Evolutionary conservation across 176 grass and related monocot genomes (phyloP), one percentile per base, ranked within the genome.

Genomic region (Cenchrus fungigraminus): DNA sequence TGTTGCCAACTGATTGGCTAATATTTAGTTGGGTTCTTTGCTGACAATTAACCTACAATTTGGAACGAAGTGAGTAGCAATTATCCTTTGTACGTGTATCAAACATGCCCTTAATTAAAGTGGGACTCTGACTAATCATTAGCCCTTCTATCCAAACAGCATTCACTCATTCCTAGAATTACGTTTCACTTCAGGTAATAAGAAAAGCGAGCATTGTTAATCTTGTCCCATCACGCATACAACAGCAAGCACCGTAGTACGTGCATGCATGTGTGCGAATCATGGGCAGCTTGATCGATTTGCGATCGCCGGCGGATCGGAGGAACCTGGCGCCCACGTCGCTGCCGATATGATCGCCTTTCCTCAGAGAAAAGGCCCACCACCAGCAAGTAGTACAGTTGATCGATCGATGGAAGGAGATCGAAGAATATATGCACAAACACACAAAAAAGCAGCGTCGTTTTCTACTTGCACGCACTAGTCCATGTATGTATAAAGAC

Each of bases 401-500:
- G 68, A 61, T 50, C 54, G 40, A 60, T 44, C 65, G 79, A 55
- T 19, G 51, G 20, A 69, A 70, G 64, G 20, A 15, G 78, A 56
- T 60, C 65, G 62, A 80, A 75, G 75, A 84, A 87, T 83, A 79
- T 79, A 84, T 76, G 78, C 61, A 77, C 42, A 81, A 40, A 31
- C 31, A 58, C 78, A 68, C 80, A 80, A 84, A 84, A 87, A 91
- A 87, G 74, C 67, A 62, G 79, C 72, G 63, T 56, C 67, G 44
- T 53, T 60, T 63, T 62, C 82, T 42, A 50, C 78, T 17, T 8
- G 6, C 25, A 6, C 51, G 6, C 25, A 6, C 51, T 46, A 28
- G 9, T 53, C 49, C 69, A 57, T 29, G 22, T 25, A 32, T 32
- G 37, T 40, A 40, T 4, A 40, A 40, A 40, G 37, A 66, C 57